A percentile compares a stretch with the other conserved stretches of the same genome.
phyloP scores from a whole-genome alignment of 2,329 filamentous ascomycete species.

The Xylogone sp. region DNA sequence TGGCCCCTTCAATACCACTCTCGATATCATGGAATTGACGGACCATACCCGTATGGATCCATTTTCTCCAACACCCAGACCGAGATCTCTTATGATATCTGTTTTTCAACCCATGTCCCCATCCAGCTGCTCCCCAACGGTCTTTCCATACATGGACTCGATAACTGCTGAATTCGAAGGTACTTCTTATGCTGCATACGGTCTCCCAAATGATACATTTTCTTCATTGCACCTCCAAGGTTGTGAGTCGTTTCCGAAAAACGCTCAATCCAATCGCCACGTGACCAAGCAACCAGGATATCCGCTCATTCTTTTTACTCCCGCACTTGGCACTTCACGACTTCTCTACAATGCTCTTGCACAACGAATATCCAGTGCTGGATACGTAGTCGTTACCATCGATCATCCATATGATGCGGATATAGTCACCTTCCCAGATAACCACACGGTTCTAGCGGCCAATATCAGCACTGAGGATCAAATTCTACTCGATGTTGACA shows the following conservation, averaged over 20 bases:
- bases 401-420: slow-evolving; percentile 33
- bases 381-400: slow-evolving; percentile 30
- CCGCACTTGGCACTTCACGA: slow-evolving; percentile 23
- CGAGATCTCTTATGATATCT: slow-evolving; percentile 25
- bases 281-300: slow-evolving; percentile 5
- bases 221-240: slow-evolving; percentile 19
- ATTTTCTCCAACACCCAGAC: slow-evolving; percentile 15
- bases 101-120: slow-evolving; percentile 21
- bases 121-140: slow-evolving; percentile 5
- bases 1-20: slow-evolving; percentile 11
- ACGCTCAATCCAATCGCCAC: neutral
- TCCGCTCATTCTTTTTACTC: slow-evolving; percentile 31
- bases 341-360: slow-evolving; percentile 28
- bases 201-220: slow-evolving; percentile 25
- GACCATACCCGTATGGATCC: slow-evolving; percentile 24
- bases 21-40: slow-evolving; percentile 9
- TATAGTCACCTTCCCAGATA: slow-evolving; percentile 30
- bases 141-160: slow-evolving; percentile 24
- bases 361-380: slow-evolving; percentile 28
- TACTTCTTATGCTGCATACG: slow-evolving; percentile 13
- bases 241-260: slow-evolving; percentile 6
- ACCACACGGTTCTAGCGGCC: slow-evolving; percentile 8
- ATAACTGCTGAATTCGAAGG: slow-evolving; percentile 23
- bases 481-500: slow-evolving; percentile 10
- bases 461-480: slow-evolving; percentile 12